Percentiles rank a stretch among this genome's conserved stretches.
phyloP scores from a whole-genome alignment of 2,329 filamentous ascomycete genomes.

The Pestalotiopsis sp. region DNA sequence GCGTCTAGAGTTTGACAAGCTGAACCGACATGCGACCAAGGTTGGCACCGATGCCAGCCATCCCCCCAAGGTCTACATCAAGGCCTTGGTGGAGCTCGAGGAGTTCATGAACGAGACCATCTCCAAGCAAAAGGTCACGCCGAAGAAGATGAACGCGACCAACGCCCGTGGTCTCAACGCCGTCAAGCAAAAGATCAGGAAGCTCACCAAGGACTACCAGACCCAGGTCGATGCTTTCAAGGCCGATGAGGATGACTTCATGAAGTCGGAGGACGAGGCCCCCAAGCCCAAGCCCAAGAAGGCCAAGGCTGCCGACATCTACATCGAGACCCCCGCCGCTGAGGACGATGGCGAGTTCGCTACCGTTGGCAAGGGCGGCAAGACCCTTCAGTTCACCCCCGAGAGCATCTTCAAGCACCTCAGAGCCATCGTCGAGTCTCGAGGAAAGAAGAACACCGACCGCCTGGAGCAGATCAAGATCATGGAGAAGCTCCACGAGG shows the following conservation, averaged over 20 bases:
- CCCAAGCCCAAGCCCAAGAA: conserved; percentile 57
- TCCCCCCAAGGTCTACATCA: conserved; percentile 89
- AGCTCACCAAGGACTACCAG: conserved; percentile 95
- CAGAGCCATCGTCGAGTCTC: conserved; percentile 87
- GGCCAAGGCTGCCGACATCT: conserved; percentile 50
- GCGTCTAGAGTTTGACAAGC: conserved; percentile 83
- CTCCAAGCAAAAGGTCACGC: conserved; percentile 91
- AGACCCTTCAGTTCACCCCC: conserved; percentile 87
- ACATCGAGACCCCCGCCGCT: conserved; percentile 50
- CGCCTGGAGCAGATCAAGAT: conserved; percentile 91
- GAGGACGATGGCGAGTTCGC: conserved; percentile 86
- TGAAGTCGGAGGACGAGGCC: conserved; percentile 78
- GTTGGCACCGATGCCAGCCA: conserved; percentile 73
- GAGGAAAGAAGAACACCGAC: conserved; percentile 99
- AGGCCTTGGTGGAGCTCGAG: conserved; percentile 90
- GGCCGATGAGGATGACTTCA: conserved; percentile 81
- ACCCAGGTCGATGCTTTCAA: conserved; percentile 86
- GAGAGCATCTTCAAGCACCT: conserved; percentile 99
- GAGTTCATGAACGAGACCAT: conserved; percentile 92
- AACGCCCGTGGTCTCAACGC: conserved; percentile 94
- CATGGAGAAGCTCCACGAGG: conserved; percentile 94
- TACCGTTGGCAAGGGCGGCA: conserved; percentile 86
- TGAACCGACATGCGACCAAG: conserved; percentile 84
- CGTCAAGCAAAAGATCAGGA: conserved; percentile 97
- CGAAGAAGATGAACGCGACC: conserved; percentile 98